Evolutionary conservation across 805 yeast species (phyloP), one percentile per base, ranked within the genome.

Genomic region (Priceomyces castillae): DNA sequence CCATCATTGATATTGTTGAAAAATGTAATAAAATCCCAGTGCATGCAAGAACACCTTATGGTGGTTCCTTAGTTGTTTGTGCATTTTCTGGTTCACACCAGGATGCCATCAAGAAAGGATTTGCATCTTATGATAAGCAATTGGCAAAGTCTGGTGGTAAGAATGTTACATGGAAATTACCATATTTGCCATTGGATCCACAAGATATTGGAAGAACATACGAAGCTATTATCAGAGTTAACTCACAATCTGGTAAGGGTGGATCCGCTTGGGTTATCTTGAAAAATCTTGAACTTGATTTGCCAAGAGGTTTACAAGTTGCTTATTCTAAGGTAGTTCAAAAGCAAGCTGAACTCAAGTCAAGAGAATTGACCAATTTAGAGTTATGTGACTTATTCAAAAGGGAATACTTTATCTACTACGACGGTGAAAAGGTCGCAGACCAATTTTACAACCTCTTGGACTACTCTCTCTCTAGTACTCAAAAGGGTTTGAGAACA

Each of bases 231-330:
- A 86, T 86, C 54, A 80, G 95, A 59, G 94, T 86, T 61, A 86
- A 86, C 66, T 86, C 94, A 10, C 95, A 86, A 67, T 79, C 87
- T 19, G 95, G 95, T 48, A 86, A 86, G 67, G 95, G 95, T 56
- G 95, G 95, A 52, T 85, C 92, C 9, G 87, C 95, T 4, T 86
- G 95, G 94, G 83, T 87, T 51, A 84, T 86, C 57, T 72, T 86
- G 58, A 76, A 87, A 51, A 77, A 78, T 51, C 74, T 87, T 62
- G 92, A 84, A 56, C 76, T 86, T 46, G 95, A 86, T 60, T 75
- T 87, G 53, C 95, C 95, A 34, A 78, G 92, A 61, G 85, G 84
- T 31, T 70, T 86, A 58, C 95, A 86, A 67, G 80, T 86, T 34
- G 84, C 82, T 33, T 86, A 84, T 61, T 84, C 90, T 23, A 77